A percentile compares a stretch with the other conserved stretches of the same genome.
These are phyloP conservation scores for Hyphopichia buzzinii DNA, from an alignment of 1,139 yeast species.

Conservation along the genomic window DNA sequence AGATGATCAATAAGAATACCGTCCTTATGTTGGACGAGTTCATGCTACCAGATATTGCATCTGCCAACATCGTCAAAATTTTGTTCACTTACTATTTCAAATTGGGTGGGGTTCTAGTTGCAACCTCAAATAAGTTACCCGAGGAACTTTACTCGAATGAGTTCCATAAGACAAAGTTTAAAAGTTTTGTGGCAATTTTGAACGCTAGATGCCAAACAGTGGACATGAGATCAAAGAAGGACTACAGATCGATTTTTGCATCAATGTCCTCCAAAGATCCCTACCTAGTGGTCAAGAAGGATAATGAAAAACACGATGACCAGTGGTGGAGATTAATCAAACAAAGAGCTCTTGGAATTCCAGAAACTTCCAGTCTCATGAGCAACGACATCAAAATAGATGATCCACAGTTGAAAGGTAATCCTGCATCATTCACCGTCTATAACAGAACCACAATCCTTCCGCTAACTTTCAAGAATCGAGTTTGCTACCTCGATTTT, in stretches of 20 bases:
- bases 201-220: conserved; percentile 60
- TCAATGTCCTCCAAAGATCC: conserved; percentile 18
- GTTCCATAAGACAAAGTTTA: conserved; percentile 58
- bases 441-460: conserved; percentile 53
- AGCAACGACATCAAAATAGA: conserved; percentile 16
- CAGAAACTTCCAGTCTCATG: conserved; percentile 11
- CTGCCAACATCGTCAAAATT: conserved; percentile 65
- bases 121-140: conserved; percentile 70
- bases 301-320: conserved; percentile 20
- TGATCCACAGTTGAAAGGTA: conserved; percentile 16
- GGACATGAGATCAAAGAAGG: conserved; percentile 60
- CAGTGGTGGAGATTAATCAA: conserved; percentile 38
- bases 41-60: conserved; percentile 70
- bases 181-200: conserved; percentile 54
- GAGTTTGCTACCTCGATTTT: conserved; percentile 52
- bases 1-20: conserved; percentile 58
- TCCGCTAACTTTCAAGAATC: conserved; percentile 37
- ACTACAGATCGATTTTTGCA: conserved; percentile 50
- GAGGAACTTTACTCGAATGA: conserved; percentile 67
- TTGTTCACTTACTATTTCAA: conserved; percentile 68
- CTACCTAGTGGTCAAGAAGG: conserved; percentile 29
- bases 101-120: conserved; percentile 70
- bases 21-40: conserved; percentile 68
- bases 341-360: conserved; percentile 16
- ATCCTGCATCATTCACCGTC: conserved; percentile 40